A percentile compares a stretch with the other conserved stretches of the same genome.
Conservation (phyloP, 2,329 filamentous ascomycete genomes). For the Chaetomium globosum region DNA sequence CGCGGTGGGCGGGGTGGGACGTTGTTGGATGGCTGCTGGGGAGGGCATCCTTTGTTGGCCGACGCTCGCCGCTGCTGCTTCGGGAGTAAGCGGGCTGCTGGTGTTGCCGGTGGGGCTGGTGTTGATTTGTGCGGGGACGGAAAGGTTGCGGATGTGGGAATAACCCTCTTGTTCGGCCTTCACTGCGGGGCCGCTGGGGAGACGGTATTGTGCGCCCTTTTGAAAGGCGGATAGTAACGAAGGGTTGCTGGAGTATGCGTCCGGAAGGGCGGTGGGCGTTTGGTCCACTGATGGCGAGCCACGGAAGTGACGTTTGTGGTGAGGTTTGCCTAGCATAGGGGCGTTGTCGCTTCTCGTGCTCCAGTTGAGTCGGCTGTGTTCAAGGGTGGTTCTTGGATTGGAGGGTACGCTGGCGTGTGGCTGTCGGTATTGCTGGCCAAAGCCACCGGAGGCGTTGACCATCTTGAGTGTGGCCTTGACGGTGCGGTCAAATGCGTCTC, state of each 20-base stretch:
- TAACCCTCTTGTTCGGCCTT: conserved; percentile 48
- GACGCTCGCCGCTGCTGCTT: conserved; percentile 40
- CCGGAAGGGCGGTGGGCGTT: conserved; percentile 35
- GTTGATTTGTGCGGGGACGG: conserved; percentile 45
- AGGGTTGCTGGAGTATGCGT: conserved; percentile 44
- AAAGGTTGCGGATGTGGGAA: conserved; percentile 47
- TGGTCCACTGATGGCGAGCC: conserved; percentile 33
- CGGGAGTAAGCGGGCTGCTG: conserved; percentile 29
- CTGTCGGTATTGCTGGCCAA: conserved; percentile 53
- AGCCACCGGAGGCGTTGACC: conserved; percentile 84
- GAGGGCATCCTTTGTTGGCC: conserved; percentile 53
- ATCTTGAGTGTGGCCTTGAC: conserved; percentile 94
- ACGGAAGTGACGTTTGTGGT: conserved; percentile 24
- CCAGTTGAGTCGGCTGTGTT: conserved; percentile 39
- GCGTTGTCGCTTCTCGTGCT: conserved; percentile 37
- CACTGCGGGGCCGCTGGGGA: conserved; percentile 29
- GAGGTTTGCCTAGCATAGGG: conserved; percentile 35
- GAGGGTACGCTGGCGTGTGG: conserved; percentile 11
- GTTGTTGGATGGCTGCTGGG: conserved; percentile 39
- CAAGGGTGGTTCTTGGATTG: conserved; percentile 28
- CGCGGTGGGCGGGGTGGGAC: not conserved
- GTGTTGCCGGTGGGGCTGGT: conserved; percentile 42
- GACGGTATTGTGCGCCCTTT: conserved; percentile 31
- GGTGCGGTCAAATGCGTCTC: conserved; percentile 92
- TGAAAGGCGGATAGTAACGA: conserved; percentile 46